phyloP scores from a whole-genome alignment of 306 rosid species.

The Acacia crassicarpa region DNA sequence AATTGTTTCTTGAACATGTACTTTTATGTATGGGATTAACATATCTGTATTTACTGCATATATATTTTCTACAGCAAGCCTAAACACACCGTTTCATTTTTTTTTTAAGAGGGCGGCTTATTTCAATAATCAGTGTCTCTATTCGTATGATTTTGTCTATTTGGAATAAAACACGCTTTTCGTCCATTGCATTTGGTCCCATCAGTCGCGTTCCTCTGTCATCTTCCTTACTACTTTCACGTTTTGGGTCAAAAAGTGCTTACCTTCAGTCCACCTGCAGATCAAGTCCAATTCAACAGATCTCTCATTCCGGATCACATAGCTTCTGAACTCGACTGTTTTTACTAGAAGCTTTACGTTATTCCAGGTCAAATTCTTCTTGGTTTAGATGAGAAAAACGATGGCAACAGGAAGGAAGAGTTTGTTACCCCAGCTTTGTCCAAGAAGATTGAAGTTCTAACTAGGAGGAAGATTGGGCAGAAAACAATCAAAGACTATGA shows the following conservation, averaged over 20 bases:
- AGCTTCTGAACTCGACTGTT: slow-evolving; percentile 39
- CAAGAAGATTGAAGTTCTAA: slow-evolving; percentile 31
- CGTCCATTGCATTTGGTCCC: no score
- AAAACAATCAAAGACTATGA: slow-evolving; percentile 56
- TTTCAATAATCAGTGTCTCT: no score
- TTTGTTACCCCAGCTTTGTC: slow-evolving; percentile 20
- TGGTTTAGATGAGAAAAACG: slow-evolving; percentile 26
- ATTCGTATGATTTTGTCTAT: no score
- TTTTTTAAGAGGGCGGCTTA: no score
- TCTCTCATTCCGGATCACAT: slow-evolving; percentile 33
- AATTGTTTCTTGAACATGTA: no score
- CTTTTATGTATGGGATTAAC: no score
- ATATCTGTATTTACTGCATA: no score
- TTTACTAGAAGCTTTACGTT: slow-evolving; percentile 45
- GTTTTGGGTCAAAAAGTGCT: slow-evolving; percentile 54
- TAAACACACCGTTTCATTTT: no score
- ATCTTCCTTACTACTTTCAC: slow-evolving; percentile 61
- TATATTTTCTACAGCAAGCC: no score
- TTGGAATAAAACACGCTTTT: no score
- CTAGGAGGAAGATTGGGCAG: slow-evolving; percentile 30
- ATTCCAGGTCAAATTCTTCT: slow-evolving; percentile 34
- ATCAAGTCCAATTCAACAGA: slow-evolving; percentile 50
- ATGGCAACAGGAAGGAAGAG: slow-evolving; percentile 17
- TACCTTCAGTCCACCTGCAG: slow-evolving; percentile 49
- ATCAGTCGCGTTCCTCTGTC: slow-evolving; percentile 65